phyloP scores from a whole-genome alignment of 1,139 yeast genomes.

The Hansenula anomala region DNA sequence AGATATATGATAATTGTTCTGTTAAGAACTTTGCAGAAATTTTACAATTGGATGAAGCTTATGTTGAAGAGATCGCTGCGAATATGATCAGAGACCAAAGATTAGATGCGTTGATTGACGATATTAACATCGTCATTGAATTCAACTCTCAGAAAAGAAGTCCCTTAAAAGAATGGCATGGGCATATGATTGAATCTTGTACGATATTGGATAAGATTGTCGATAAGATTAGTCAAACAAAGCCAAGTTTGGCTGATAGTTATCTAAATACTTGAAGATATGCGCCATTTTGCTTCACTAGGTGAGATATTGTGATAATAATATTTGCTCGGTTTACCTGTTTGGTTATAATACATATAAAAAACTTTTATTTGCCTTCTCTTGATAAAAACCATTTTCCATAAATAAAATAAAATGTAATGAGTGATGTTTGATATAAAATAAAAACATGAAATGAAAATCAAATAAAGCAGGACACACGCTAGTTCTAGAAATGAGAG shows the following conservation, averaged over 20 bases:
- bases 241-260: neutral
- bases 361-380: no score
- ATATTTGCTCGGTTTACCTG: no score
- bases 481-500: no score
- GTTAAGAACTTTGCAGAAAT: slow-evolving; percentile 10
- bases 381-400: no score
- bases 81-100: slow-evolving; percentile 16
- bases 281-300: no score
- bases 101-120: slow-evolving; percentile 29
- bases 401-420: no score
- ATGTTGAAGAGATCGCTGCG: slow-evolving; percentile 13
- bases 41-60: slow-evolving; percentile 5
- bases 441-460: no score
- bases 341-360: no score
- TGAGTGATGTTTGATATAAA: no score
- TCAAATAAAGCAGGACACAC: no score
- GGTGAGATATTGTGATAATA: no score
- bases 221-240: neutral
- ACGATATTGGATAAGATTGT: slow-evolving; percentile 16
- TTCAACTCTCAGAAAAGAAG: slow-evolving; percentile 11
- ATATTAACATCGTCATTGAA: slow-evolving; percentile 29
- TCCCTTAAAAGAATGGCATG: slow-evolving; percentile 16
- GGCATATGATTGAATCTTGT: slow-evolving; percentile 18
- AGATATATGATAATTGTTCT: slow-evolving; percentile 16
- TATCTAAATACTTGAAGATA: neutral